A percentile compares a stretch with the other conserved stretches of the same genome.
Evolutionary conservation across 2,329 filamentous ascomycete genomes (phyloP).

Genomic region (Periconia sp.): DNA sequence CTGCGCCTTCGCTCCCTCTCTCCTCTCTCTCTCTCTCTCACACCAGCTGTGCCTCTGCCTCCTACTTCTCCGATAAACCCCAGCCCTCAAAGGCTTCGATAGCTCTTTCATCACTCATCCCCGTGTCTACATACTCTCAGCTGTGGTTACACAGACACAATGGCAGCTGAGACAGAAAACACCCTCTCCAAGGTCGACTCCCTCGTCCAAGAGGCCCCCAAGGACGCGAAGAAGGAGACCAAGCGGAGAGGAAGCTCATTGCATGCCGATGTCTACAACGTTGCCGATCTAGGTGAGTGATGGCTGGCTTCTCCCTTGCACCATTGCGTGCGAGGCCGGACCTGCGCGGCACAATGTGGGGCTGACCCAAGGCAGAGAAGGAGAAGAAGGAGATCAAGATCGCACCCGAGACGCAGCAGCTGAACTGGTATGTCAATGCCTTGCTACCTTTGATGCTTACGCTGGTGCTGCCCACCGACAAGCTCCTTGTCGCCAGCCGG

Average conservation of each 20-base stretch:
- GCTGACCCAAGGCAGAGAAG: slow-evolving; percentile 65
- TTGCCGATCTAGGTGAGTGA: slow-evolving; percentile 84
- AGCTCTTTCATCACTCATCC: no score
- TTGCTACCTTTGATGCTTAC: slow-evolving; percentile 1
- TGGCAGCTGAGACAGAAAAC: slow-evolving; percentile 58
- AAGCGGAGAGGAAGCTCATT: slow-evolving; percentile 76
- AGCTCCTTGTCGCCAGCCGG: slow-evolving; percentile 15
- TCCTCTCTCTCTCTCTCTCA: slow-evolving; percentile 13
- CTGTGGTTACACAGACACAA: slow-evolving; percentile 49
- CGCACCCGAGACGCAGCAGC: slow-evolving; percentile 82
- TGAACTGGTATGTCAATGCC: slow-evolving; percentile 74
- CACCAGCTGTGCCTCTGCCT: no score
- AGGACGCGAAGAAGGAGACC: slow-evolving; percentile 69
- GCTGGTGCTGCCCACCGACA: not conserved
- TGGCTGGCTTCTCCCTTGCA: no score
- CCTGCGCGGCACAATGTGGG: no score
- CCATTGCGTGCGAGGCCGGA: no score
- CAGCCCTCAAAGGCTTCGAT: no score
- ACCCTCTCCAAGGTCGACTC: slow-evolving; percentile 90
- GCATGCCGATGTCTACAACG: slow-evolving; percentile 76
- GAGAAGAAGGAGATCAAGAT: slow-evolving; percentile 75
- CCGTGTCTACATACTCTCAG: slow-evolving; percentile 27
- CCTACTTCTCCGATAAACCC: no score
- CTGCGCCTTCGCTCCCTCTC: slow-evolving; percentile 31
- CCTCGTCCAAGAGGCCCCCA: slow-evolving; percentile 74